These are phyloP conservation scores for Tilletia horrida DNA, from an alignment of 1,284 basidiomycete genomes.

Conservation along the genomic window DNA sequence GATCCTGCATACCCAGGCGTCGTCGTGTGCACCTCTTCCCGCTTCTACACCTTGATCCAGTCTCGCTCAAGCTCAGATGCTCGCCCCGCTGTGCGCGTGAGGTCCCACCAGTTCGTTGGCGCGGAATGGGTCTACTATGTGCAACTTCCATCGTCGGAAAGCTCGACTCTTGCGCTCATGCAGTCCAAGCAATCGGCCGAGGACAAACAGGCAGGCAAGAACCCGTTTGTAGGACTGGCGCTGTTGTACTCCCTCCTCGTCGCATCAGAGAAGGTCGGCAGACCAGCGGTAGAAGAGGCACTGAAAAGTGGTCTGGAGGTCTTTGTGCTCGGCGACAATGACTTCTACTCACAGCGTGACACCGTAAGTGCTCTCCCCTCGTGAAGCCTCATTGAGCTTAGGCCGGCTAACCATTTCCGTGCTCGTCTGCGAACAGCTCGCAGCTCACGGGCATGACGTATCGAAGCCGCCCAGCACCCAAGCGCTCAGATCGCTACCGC, in stretches of 20 bases:
- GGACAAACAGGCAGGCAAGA: constrained; percentile 58
- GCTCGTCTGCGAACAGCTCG: background rate
- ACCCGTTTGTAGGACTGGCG: constrained; percentile 89
- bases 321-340: constrained; percentile 85
- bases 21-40: constrained; percentile 72
- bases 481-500: constrained; percentile 62
- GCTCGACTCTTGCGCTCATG: background rate
- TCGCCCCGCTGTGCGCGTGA: constrained; percentile 62
- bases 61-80: constrained; percentile 11
- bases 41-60: constrained; percentile 73
- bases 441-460: constrained; percentile 19
- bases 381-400: too few species aligned
- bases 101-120: constrained; percentile 82
- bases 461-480: constrained; percentile 33
- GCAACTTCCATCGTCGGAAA: background rate
- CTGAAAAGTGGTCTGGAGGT: constrained; percentile 64
- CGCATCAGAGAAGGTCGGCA: constrained; percentile 56
- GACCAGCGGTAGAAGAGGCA: constrained; percentile 17
- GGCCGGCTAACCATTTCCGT: background rate
- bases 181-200: constrained; percentile 8
- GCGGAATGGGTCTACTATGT: constrained; percentile 76
- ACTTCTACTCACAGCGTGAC: constrained; percentile 91
- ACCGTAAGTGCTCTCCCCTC: constrained; percentile 64
- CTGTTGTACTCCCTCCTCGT: constrained; percentile 72
- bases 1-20: constrained; percentile 52